Base-by-base conservation (phyloP, 345 rosid species). In the Schrenkiella parvula region DNA sequence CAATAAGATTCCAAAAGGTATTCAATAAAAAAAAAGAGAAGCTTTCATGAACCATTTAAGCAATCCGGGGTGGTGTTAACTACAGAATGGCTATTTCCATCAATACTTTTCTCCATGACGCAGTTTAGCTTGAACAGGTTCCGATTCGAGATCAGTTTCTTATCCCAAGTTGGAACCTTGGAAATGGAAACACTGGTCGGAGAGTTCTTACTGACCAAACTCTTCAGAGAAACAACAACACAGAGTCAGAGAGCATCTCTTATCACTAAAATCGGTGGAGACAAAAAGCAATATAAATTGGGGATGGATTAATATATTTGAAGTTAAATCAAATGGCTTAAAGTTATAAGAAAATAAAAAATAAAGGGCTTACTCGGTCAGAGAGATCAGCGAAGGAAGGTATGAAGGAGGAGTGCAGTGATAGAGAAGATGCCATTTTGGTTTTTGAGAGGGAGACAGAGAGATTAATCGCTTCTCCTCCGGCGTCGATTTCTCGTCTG, bases 51-150 rank as follows among this genome's bases (percentile, higher is more conserved):
- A 87, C 95, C 91, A 22, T 66, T 60, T 11, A 76, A 63, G 71
- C 75, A 48, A 35, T 81, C 82, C 0, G 21, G 58, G 8, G 52
- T 68, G 17, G 62, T 68, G 65, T 75, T 85, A 15, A 70, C 84
- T 41, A 75, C 26, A 72, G 87, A 80, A 2, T 87, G 83, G 77
- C 80, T 47, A 44, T 76, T 64, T 28, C 28, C 81, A 66, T 86
- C 89, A 80, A 81, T 74, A 29, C 64, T 82, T 46, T 56, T 68
- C 72, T 87, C 85, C 46, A 15, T 68, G 6, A 70, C 77, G 60
- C 95, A 87, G 52, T 68, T 72, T 17, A 85, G 62, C 66, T 77
- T 80, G 59, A 85, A 70, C 23, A 58, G 78, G 43, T 71, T 80
- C 6, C 73, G 52, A 35, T 64, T 67, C 14, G 34, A 54, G 57